These are phyloP conservation scores for Volutella citrinella DNA, from an alignment of 2,329 filamentous ascomycete genomes.

Conservation along the genomic window DNA sequence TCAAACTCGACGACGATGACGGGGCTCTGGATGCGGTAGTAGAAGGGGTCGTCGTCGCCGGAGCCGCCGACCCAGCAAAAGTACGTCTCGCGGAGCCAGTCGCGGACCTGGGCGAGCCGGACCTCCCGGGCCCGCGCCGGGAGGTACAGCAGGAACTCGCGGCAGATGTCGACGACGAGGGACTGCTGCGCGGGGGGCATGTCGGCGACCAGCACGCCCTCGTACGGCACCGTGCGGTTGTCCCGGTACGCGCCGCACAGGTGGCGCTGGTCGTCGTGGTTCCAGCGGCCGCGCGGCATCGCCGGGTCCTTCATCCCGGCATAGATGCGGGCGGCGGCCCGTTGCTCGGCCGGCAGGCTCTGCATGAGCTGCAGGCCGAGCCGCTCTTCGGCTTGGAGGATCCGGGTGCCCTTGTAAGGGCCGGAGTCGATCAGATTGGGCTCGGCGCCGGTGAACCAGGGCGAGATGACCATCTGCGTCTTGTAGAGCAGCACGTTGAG, in stretches of 20 bases:
- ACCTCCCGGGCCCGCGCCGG: slow-evolving; percentile 52
- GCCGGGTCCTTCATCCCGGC: slow-evolving; percentile 58
- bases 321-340: slow-evolving; percentile 54
- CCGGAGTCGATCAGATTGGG: slow-evolving; percentile 71
- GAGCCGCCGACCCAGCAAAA: slow-evolving; percentile 77
- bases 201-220: slow-evolving; percentile 58
- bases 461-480: slow-evolving; percentile 64
- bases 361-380: slow-evolving; percentile 71
- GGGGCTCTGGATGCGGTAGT: slow-evolving; percentile 74
- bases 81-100: slow-evolving; percentile 66
- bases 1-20: slow-evolving; percentile 76
- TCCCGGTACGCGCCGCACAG: slow-evolving; percentile 76
- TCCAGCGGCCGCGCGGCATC: slow-evolving; percentile 71
- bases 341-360: slow-evolving; percentile 44
- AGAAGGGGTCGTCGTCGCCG: slow-evolving; percentile 67
- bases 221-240: slow-evolving; percentile 72
- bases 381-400: slow-evolving; percentile 62
- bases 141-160: slow-evolving; percentile 67
- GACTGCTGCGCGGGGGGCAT: slow-evolving; percentile 48
- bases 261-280: slow-evolving; percentile 77
- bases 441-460: slow-evolving; percentile 78
- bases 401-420: slow-evolving; percentile 59
- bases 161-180: slow-evolving; percentile 55
- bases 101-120: slow-evolving; percentile 52
- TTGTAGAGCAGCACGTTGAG: slow-evolving; percentile 67